Percentiles rank a stretch among this genome's conserved stretches.
Evolutionary conservation across 169 alveolate species (phyloP).

Genomic region (Plasmodium blacklocki): DNA sequence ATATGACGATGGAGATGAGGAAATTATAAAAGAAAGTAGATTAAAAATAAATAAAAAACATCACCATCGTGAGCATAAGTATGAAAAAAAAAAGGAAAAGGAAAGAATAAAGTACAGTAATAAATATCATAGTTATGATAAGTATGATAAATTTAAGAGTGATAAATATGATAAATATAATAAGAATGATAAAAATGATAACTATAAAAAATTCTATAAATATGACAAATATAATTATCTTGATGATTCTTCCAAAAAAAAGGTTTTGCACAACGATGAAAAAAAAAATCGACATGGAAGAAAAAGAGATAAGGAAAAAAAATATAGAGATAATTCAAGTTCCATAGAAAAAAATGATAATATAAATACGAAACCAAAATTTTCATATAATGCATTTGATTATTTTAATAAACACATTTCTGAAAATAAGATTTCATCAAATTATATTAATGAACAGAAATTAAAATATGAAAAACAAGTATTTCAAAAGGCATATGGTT

Average conservation of each 20-base stretch:
- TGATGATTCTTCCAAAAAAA: neutral
- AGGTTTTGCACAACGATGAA: neutral
- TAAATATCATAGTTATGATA: neutral
- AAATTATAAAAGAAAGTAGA: neutral
- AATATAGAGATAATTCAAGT: neutral
- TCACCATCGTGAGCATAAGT: neutral
- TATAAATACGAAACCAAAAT: neutral
- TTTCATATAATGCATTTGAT: conserved; percentile 48
- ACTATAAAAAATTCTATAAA: no score
- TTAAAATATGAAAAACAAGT: conserved; percentile 64
- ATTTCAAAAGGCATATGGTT: conserved; percentile 60
- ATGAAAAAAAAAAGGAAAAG: conserved; percentile 4
- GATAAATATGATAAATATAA: neutral
- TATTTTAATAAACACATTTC: conserved; percentile 20
- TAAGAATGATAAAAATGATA: neutral
- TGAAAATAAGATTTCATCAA: conserved; percentile 14
- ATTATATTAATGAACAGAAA: conserved; percentile 31
- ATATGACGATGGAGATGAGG: neutral
- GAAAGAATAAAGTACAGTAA: neutral
- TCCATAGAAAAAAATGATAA: neutral
- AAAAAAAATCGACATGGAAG: neutral
- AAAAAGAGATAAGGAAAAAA: neutral
- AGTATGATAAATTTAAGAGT: neutral
- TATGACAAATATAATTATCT: neutral
- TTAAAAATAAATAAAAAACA: conserved; percentile 1